Evolutionary conservation across 345 rosid genomes (phyloP).

Genomic region (Murraya koenigii): DNA sequence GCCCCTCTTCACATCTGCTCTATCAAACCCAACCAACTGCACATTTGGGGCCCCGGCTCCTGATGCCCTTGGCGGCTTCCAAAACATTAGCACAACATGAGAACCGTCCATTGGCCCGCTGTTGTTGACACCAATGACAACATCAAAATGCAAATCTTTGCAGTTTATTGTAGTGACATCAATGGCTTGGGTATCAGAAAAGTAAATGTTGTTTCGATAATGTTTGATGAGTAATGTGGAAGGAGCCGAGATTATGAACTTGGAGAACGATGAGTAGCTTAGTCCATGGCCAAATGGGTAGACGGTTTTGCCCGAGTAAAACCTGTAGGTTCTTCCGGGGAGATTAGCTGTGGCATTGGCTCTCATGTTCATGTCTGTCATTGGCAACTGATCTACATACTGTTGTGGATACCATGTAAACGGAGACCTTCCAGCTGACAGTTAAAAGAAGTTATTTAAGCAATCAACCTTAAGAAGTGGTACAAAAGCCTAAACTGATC

Average conservation of each 20-base stretch:
- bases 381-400: constrained; percentile 36
- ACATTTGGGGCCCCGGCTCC: constrained; percentile 36
- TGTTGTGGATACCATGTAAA: constrained; percentile 50
- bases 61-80: constrained; percentile 38
- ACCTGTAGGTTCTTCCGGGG: constrained; percentile 57
- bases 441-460: not conserved
- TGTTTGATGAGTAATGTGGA: constrained; percentile 20
- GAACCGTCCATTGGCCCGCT: constrained; percentile 15
- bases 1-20: constrained; percentile 39
- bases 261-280: constrained; percentile 47
- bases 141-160: constrained; percentile 3
- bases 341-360: constrained; percentile 29
- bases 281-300: constrained; percentile 51
- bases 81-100: constrained; percentile 37
- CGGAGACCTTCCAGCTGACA: constrained; percentile 48
- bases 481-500: not conserved
- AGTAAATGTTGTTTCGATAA: not conserved
- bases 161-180: constrained; percentile 40
- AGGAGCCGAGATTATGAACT: constrained; percentile 34
- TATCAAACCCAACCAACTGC: constrained; percentile 58
- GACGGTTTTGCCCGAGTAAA: constrained; percentile 34
- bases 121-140: constrained; percentile 49
- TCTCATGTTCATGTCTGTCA: constrained; percentile 62
- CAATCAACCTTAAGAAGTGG: too few species aligned
- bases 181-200: constrained; percentile 21